phyloP scores from a whole-genome alignment of 164 flowering plant species.

The Aristolochia fimbriata region DNA sequence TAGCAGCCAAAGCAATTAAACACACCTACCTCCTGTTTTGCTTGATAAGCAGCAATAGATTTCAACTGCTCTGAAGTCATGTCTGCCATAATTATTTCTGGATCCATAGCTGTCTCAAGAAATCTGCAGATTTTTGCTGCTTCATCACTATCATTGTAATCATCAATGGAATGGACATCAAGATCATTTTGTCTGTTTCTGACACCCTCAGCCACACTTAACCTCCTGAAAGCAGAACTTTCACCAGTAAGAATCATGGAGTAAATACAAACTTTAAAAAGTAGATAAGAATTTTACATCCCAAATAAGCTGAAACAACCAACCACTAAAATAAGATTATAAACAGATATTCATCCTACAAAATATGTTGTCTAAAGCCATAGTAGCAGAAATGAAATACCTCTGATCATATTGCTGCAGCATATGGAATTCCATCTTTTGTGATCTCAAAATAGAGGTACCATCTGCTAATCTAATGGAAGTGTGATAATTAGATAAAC shows the following conservation, averaged over 20 bases:
- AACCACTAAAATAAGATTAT: not conserved
- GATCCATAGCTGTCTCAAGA: slow-evolving; percentile 84
- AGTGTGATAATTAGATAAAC: not conserved
- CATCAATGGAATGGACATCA: slow-evolving; percentile 21
- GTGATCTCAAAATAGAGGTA: slow-evolving; percentile 68
- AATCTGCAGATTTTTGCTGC: slow-evolving; percentile 66
- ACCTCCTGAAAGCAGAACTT: slow-evolving; percentile 44
- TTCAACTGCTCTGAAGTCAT: slow-evolving; percentile 72
- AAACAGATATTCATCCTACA: not conserved
- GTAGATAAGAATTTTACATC: no score
- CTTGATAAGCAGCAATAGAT: slow-evolving; percentile 53
- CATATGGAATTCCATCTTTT: slow-evolving; percentile 55
- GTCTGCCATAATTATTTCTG: slow-evolving; percentile 85
- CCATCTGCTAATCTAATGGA: slow-evolving; percentile 47
- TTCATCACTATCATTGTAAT: slow-evolving; percentile 54
- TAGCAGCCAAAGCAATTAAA: not conserved
- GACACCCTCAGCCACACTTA: slow-evolving; percentile 54
- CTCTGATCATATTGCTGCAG: slow-evolving; percentile 57
- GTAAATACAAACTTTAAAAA: no score
- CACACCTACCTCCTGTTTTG: slow-evolving; percentile 63
- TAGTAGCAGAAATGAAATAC: slow-evolving; percentile 18
- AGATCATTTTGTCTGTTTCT: slow-evolving; percentile 38
- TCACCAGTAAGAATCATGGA: no score
- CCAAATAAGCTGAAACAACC: no score
- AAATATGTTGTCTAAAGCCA: not conserved